Conservation (phyloP, 768 basidiomycete genomes). For the Collybia sordida region DNA sequence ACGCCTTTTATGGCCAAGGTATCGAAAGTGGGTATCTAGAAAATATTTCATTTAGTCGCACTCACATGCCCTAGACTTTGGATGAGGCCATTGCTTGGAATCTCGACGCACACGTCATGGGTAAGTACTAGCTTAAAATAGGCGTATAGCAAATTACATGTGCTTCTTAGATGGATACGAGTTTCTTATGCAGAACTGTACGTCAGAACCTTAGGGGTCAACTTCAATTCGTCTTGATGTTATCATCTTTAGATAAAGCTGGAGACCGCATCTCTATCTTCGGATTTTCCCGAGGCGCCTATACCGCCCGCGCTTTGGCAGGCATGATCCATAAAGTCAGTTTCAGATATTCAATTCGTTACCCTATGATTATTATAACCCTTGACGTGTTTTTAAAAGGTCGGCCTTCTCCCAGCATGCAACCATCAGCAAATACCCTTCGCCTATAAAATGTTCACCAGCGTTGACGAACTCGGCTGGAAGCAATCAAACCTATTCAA, state of each 20-base stretch:
- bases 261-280: constrained; percentile 56
- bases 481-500: constrained; percentile 37
- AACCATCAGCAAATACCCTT: constrained; percentile 59
- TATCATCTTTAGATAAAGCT: constrained; percentile 30
- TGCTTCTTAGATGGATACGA: constrained; percentile 45
- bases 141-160: not conserved
- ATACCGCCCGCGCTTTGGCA: constrained; percentile 41
- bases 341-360: constrained; percentile 32
- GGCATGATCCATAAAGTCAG: constrained; percentile 56
- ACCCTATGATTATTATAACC: not conserved
- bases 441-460: constrained; percentile 57
- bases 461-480: constrained; percentile 22
- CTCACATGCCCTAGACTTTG: constrained; percentile 22
- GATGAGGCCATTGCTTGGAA: constrained; percentile 49
- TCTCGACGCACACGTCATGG: constrained; percentile 51
- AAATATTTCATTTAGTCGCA: not conserved
- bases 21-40: constrained; percentile 19
- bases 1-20: constrained; percentile 42
- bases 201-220: constrained; percentile 2
- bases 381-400: constrained; percentile 16
- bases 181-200: constrained; percentile 61
- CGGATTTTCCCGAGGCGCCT: constrained; percentile 58
- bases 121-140: constrained; percentile 12
- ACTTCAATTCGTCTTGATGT: not conserved
- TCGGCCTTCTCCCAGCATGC: constrained; percentile 56